Conservation (phyloP, 768 basidiomycete genomes). For the Rickenella mellea region DNA sequence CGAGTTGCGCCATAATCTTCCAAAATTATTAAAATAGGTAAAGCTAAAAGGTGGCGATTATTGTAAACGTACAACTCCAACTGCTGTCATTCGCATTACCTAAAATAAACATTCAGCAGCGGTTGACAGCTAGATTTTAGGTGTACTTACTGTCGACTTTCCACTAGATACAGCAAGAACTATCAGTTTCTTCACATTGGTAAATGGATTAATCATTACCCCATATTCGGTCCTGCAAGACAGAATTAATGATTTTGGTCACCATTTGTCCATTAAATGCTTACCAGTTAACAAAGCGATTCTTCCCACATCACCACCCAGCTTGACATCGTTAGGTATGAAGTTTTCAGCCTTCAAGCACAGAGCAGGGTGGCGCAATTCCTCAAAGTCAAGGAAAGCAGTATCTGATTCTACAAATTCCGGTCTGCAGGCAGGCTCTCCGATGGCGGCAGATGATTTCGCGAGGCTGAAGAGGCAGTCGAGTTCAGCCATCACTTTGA, state of each 20-base stretch:
- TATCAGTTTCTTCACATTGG: not conserved
- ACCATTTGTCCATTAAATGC: constrained; percentile 11
- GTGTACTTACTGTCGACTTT: constrained; percentile 55
- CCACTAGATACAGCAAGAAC: constrained; percentile 38
- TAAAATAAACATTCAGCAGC: constrained; percentile 17
- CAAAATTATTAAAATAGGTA: constrained; percentile 4
- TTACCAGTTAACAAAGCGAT: constrained; percentile 81
- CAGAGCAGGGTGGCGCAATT: constrained; percentile 83
- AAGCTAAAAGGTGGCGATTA: not conserved
- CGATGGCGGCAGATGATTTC: constrained; percentile 80
- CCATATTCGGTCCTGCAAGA: constrained; percentile 72
- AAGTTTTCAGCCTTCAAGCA: constrained; percentile 63
- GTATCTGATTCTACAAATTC: constrained; percentile 73
- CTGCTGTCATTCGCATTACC: constrained; percentile 93
- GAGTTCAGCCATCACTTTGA: constrained; percentile 86
- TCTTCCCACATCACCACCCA: constrained; percentile 68
- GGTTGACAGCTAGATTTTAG: not conserved
- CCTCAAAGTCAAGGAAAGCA: constrained; percentile 81
- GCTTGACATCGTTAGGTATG: constrained; percentile 86
- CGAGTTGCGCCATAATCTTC: constrained; percentile 88
- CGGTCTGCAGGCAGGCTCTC: constrained; percentile 91
- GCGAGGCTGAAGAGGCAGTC: constrained; percentile 92
- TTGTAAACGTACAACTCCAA: constrained; percentile 66
- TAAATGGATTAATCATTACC: constrained; percentile 28
- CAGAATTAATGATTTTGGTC: constrained; percentile 2